Base-by-base conservation (phyloP, 352 stramenopile genomes). In the Phytopythium litorale region DNA sequence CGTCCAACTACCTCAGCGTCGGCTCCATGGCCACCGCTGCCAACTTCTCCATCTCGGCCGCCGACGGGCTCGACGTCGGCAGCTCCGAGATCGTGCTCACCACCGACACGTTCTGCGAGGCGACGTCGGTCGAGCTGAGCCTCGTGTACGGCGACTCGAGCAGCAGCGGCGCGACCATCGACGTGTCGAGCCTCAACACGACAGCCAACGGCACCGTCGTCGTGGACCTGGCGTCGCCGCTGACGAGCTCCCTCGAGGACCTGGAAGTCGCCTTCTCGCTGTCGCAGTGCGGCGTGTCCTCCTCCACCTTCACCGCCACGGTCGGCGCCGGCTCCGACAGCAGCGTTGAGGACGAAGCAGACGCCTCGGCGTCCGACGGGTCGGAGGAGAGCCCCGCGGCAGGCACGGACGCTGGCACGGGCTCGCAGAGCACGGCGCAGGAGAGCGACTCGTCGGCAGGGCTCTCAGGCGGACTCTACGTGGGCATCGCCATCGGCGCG, bases 391-490 rank as follows among this genome's bases (percentile, higher is more conserved):
- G 21, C 12, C 55, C 46, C 1, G 55, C 58, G 0, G 58, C 58
- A 8, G 60, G 50, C 28, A 58, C 66, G 30, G 63, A 51, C 15
- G 64, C 68, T 40, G 60, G 72, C 49, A 32, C 37, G 7, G 38
- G 73, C 46, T 50, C 37, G 16, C 25, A 30, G 15, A 11, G 19
- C 23, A 21, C 55, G 19, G 55, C 55, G 2, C 79, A 94, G 68
- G 72, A 88, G 50, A 59, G 64, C 23, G 72, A 86, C 48, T 9
- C 65, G 1, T 55, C 46, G 3, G 77, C 86, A 3, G 86, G 86
- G n/a, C 76, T 95, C 3, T 79, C 82, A 4, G 71, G 80, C 42
- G 81, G 83, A n/a, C 60, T 91, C 46, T 76, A 89, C 58, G 79
- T 92, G 55, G 86, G 63, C 40, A 88, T 91, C 52, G 77, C 70